Evolutionary conservation across 768 basidiomycete genomes (phyloP).

Genomic region (Termitomyces sp.): DNA sequence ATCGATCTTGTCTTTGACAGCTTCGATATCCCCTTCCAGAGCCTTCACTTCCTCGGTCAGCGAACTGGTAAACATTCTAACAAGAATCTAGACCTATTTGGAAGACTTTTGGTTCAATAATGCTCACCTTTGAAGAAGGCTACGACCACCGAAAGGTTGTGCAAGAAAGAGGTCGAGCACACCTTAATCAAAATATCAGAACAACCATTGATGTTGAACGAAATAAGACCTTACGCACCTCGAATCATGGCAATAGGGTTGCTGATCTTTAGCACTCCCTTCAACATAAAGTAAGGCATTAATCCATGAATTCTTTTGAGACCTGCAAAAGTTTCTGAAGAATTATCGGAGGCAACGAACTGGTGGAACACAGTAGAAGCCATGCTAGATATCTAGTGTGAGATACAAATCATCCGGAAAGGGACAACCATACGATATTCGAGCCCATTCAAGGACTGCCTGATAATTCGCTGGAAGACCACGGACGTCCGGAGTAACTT

Average conservation of each 20-base stretch:
- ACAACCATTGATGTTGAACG: neutral
- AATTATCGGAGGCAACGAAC: slow-evolving; percentile 88
- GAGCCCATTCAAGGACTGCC: slow-evolving; percentile 93
- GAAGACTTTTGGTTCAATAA: neutral
- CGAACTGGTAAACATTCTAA: slow-evolving; percentile 93
- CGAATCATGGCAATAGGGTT: slow-evolving; percentile 98
- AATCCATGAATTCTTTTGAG: slow-evolving; percentile 92
- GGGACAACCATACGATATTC: slow-evolving; percentile 75
- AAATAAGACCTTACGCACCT: slow-evolving; percentile 31
- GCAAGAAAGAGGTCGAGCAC: slow-evolving; percentile 94
- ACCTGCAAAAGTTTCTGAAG: slow-evolving; percentile 82
- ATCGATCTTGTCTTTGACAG: slow-evolving; percentile 84
- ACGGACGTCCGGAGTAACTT: slow-evolving; percentile 69
- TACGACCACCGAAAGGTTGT: slow-evolving; percentile 91
- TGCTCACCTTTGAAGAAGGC: slow-evolving; percentile 78
- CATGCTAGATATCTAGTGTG: slow-evolving; percentile 43
- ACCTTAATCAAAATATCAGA: slow-evolving; percentile 23
- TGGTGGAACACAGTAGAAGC: slow-evolving; percentile 97
- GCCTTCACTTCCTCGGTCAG: slow-evolving; percentile 84
- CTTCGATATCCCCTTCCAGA: slow-evolving; percentile 82
- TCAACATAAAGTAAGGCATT: slow-evolving; percentile 98
- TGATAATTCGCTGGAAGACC: slow-evolving; percentile 80
- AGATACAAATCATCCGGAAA: neutral
- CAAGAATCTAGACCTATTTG: neutral
- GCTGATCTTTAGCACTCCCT: slow-evolving; percentile 84